A percentile compares a stretch with the other conserved stretches of the same genome.
phyloP scores from a whole-genome alignment of 1,284 basidiomycete genomes.

The Termitomyces sp. region DNA sequence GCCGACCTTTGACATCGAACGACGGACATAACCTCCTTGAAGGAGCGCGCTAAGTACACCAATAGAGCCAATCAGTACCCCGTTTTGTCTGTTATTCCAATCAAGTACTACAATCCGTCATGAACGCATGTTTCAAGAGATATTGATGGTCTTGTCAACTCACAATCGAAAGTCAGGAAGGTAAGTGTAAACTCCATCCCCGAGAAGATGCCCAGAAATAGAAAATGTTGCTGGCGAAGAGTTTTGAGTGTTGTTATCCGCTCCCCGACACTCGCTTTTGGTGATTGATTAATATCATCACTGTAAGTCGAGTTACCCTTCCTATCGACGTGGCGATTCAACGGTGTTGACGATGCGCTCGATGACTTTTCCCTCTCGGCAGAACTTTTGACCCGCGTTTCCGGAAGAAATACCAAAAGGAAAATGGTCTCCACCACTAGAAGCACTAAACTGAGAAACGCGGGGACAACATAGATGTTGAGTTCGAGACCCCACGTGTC shows the following conservation, averaged over 20 bases:
- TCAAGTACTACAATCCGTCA: slow-evolving; percentile 56
- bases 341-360: background rate
- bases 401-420: slow-evolving; percentile 67
- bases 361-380: slow-evolving; percentile 19
- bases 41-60: slow-evolving; percentile 83
- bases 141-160: slow-evolving; percentile 22
- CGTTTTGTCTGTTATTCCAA: slow-evolving; percentile 88
- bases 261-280: slow-evolving; percentile 38
- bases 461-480: slow-evolving; percentile 84
- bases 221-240: slow-evolving; percentile 68
- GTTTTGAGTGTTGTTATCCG: slow-evolving; percentile 47
- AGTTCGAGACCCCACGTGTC: slow-evolving; percentile 59
- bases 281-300: slow-evolving; percentile 15
- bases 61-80: slow-evolving; percentile 80
- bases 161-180: slow-evolving; percentile 84
- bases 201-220: slow-evolving; percentile 84
- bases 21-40: slow-evolving; percentile 88
- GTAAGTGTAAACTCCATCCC: slow-evolving; percentile 91
- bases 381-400: slow-evolving; percentile 55
- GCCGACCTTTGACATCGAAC: slow-evolving; percentile 62
- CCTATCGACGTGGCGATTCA: background rate
- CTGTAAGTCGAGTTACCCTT: slow-evolving; percentile 4
- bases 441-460: slow-evolving; percentile 69
- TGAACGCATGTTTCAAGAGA: slow-evolving; percentile 2
- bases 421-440: slow-evolving; percentile 70